A percentile compares a stretch with the other conserved stretches of the same genome.
These are phyloP conservation scores for Amanita thiersii DNA, from an alignment of 768 basidiomycete genomes.

Conservation along the genomic window DNA sequence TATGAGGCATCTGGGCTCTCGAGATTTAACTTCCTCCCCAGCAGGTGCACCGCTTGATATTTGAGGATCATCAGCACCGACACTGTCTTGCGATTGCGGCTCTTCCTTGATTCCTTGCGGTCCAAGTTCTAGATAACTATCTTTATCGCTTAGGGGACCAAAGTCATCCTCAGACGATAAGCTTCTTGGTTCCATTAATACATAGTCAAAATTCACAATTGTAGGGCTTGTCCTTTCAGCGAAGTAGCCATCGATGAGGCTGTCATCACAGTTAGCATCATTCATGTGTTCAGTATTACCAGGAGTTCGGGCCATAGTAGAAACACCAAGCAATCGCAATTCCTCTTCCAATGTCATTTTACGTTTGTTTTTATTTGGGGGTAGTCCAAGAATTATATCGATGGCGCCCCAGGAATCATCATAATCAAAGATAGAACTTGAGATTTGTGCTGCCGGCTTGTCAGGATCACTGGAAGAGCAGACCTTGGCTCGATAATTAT, in stretches of 20 bases:
- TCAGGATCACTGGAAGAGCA: not conserved
- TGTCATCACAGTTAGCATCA: not conserved
- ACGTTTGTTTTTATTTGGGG: not conserved
- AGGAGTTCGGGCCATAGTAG: not conserved
- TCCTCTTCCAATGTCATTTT: conserved; percentile 5
- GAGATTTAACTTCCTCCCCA: no score
- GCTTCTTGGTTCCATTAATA: no score
- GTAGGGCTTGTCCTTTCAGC: conserved; percentile 4
- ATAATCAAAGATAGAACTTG: conserved; percentile 7
- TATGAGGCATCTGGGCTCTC: no score
- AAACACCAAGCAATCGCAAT: not conserved
- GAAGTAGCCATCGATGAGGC: not conserved
- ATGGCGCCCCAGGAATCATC: conserved; percentile 9
- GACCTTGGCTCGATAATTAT: not conserved
- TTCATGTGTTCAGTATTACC: not conserved
- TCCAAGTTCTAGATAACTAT: no score
- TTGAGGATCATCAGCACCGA: no score
- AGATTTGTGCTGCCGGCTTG: not conserved
- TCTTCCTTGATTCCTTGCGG: no score
- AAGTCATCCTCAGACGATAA: no score
- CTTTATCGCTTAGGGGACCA: no score
- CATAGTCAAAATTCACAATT: not conserved
- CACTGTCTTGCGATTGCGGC: no score
- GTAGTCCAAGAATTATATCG: conserved; percentile 6
- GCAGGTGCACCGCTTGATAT: no score